Conservation (phyloP, 495 filamentous ascomycete species). For the Schizothecium vesticola region DNA sequence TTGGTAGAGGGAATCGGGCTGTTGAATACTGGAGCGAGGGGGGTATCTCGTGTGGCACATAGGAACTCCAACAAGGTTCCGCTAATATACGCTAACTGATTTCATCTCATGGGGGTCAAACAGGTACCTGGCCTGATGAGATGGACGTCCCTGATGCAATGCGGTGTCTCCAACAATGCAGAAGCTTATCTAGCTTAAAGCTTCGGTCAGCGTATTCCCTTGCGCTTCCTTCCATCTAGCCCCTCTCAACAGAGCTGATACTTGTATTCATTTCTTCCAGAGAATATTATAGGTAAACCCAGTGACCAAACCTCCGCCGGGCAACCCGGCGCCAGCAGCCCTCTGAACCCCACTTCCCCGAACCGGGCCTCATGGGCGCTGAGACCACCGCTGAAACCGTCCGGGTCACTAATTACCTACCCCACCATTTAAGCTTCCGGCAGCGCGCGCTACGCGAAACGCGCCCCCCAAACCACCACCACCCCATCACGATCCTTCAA, state of each 20-base stretch:
- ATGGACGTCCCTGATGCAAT: neutral
- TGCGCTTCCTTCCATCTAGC: neutral
- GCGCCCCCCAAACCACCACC: neutral
- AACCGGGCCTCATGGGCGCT: neutral
- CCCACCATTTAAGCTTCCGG: neutral
- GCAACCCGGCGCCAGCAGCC: neutral
- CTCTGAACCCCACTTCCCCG: neutral
- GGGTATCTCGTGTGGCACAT: slow-evolving; percentile 5
- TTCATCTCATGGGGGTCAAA: neutral
- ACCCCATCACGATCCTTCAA: neutral
- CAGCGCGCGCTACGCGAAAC: neutral
- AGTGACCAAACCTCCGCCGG: neutral
- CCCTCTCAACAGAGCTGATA: neutral
- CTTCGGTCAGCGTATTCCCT: neutral
- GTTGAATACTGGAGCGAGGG: neutral
- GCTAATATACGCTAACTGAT: slow-evolving; percentile 12
- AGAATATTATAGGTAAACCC: too few relatives aligned
- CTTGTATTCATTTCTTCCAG: too few relatives aligned
- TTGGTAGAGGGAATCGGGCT: slow-evolving; percentile 4
- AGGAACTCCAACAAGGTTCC: neutral
- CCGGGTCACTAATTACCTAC: too few relatives aligned
- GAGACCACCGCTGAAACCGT: neutral
- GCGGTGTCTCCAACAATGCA: neutral
- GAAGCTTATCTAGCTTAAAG: neutral
- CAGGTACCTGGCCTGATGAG: neutral